These are phyloP conservation scores for Podospora pseudopauciseta DNA, from an alignment of 495 filamentous ascomycete genomes.

Conservation along the genomic window DNA sequence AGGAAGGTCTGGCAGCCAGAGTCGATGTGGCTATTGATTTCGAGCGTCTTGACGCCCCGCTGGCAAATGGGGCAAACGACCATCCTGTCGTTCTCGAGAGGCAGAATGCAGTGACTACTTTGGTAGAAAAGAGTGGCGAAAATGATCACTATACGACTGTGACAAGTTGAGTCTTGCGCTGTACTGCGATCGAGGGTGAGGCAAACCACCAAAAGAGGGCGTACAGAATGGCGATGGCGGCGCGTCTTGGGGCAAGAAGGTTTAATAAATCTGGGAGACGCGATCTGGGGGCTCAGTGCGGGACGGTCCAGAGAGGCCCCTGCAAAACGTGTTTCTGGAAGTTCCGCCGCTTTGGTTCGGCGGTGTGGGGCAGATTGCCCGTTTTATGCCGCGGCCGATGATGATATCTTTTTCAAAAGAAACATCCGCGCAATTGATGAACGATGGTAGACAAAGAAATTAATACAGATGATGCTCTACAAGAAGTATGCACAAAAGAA, in stretches of 20 bases:
- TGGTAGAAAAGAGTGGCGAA: background rate
- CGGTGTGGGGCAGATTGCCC: background rate
- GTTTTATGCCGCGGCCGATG: background rate
- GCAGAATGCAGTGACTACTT: too few relatives aligned
- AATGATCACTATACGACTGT: too few relatives aligned
- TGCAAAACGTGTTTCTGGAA: background rate
- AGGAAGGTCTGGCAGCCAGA: slow-evolving; percentile 65
- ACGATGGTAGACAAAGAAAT: too few relatives aligned
- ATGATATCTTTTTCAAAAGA: background rate
- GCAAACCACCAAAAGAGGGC: background rate
- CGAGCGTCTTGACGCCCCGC: slow-evolving; percentile 64
- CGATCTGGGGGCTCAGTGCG: background rate
- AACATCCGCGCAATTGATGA: background rate
- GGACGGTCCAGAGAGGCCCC: too few relatives aligned
- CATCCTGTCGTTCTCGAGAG: slow-evolving; percentile 14
- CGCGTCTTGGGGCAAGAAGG: background rate
- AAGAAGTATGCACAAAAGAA: background rate
- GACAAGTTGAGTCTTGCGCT: too few relatives aligned
- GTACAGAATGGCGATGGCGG: background rate
- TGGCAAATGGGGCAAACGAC: slow-evolving; percentile 87
- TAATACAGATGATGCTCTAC: background rate
- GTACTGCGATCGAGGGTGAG: background rate
- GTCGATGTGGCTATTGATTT: slow-evolving; percentile 92
- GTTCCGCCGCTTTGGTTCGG: slow-evolving; percentile 20
- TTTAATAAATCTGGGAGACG: slow-evolving; percentile 18